A percentile compares a stretch with the other conserved stretches of the same genome.
Evolutionary conservation across 345 rosid species (phyloP).

Genomic region (Laguncularia racemosa): DNA sequence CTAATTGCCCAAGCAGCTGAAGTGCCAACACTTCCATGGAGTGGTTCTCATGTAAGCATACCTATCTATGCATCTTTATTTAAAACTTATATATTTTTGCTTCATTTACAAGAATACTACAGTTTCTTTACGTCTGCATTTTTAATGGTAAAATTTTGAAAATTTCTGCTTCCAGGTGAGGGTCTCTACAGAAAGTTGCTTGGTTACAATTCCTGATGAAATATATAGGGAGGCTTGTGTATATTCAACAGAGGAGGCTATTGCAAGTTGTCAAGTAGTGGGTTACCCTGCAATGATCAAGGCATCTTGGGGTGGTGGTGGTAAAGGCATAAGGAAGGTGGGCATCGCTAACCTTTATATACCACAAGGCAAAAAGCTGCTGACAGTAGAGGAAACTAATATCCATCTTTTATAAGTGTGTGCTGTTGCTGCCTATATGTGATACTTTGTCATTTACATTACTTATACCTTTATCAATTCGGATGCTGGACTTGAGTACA

Average conservation of each 20-base stretch:
- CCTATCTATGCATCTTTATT: background rate
- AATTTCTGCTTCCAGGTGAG: conserved; percentile 54
- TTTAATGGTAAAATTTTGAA: conserved; percentile 8
- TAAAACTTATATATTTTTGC: background rate
- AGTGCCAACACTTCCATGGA: conserved; percentile 99
- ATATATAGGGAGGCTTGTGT: conserved; percentile 92
- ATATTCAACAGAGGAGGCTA: conserved; percentile 92
- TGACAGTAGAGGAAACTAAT: too few species aligned
- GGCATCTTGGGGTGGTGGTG: conserved; percentile 99
- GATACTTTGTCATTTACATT: background rate
- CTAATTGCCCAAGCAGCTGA: conserved; percentile 99
- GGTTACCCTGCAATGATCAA: conserved; percentile 99
- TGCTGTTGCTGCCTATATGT: too few species aligned
- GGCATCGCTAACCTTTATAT: conserved; percentile 13
- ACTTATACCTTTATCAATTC: background rate
- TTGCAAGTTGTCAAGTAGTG: conserved; percentile 93
- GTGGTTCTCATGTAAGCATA: conserved; percentile 85
- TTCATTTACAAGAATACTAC: background rate
- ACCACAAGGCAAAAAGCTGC: background rate
- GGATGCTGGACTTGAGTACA: background rate
- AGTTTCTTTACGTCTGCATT: conserved; percentile 6
- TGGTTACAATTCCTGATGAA: conserved; percentile 83
- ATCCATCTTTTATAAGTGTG: too few species aligned
- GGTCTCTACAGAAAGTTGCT: conserved; percentile 64
- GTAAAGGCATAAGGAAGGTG: conserved; percentile 99